These are phyloP conservation scores for Rhodamnia rubescens DNA, from an alignment of 345 rosid species.

Conservation along the genomic window DNA sequence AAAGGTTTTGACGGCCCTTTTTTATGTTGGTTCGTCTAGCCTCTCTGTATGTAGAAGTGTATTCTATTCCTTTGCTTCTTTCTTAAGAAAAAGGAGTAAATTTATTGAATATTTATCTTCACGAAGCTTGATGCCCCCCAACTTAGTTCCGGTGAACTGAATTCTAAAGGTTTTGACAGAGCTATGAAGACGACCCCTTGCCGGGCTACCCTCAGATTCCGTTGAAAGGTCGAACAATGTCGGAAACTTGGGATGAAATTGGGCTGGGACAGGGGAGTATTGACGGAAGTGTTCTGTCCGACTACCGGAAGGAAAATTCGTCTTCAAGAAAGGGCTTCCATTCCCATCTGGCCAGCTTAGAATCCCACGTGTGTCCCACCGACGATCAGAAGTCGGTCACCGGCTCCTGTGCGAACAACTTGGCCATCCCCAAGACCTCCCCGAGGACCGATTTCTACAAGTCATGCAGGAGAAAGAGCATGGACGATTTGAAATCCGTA, in stretches of 20 bases:
- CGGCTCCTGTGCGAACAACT: slow-evolving; percentile 29
- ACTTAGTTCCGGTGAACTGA: neutral
- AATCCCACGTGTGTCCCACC: slow-evolving; percentile 38
- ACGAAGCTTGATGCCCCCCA: neutral
- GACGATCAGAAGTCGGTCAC: slow-evolving; percentile 45
- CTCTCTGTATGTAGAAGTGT: no score
- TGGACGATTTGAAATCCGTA: slow-evolving; percentile 47
- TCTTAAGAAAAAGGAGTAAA: no score
- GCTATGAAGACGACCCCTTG: slow-evolving; percentile 68
- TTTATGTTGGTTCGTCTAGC: no score
- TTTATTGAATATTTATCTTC: neutral
- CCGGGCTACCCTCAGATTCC: slow-evolving; percentile 29
- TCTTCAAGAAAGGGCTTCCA: slow-evolving; percentile 47
- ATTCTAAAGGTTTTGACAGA: slow-evolving; percentile 28
- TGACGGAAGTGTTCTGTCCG: slow-evolving; percentile 34
- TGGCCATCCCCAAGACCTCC: slow-evolving; percentile 25
- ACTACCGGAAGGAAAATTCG: slow-evolving; percentile 37
- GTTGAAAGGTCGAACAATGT: slow-evolving; percentile 33
- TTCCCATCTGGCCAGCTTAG: slow-evolving; percentile 18
- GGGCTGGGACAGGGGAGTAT: slow-evolving; percentile 34
- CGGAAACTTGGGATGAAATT: slow-evolving; percentile 70
- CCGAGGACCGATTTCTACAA: slow-evolving; percentile 32
- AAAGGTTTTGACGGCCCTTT: slow-evolving; percentile 10
- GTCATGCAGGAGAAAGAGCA: slow-evolving; percentile 41
- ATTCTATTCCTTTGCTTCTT: no score